A percentile compares a stretch with the other conserved stretches of the same genome.
Evolutionary conservation across 306 rosid genomes (phyloP).

Genomic region (Casuarina glauca): DNA sequence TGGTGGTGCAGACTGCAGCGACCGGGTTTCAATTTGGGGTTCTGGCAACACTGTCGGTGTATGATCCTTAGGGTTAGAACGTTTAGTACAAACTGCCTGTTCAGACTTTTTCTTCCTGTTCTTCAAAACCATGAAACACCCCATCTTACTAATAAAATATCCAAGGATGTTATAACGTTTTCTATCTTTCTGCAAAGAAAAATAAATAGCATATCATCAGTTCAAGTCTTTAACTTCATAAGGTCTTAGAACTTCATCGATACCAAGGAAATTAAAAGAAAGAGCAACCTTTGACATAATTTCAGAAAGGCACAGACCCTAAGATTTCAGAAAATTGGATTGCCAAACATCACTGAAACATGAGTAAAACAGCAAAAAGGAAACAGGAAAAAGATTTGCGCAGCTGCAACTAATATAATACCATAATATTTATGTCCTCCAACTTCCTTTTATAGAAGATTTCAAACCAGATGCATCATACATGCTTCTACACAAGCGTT

Average conservation of each 20-base stretch:
- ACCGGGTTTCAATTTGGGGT: conserved; percentile 64
- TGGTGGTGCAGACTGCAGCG: conserved; percentile 94
- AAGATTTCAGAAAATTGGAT: not conserved
- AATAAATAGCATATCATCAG: conserved; percentile 26
- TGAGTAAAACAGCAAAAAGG: not conserved
- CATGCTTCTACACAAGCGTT: conserved; percentile 5
- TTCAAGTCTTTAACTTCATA: conserved; percentile 21
- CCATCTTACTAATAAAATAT: conserved; percentile 56
- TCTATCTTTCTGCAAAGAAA: conserved; percentile 43
- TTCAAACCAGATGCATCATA: not conserved
- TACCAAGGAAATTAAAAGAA: not conserved
- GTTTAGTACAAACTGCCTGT: conserved; percentile 43
- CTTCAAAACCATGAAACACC: conserved; percentile 88
- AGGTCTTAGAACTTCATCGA: not conserved
- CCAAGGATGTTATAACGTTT: conserved; percentile 17
- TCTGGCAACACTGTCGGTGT: conserved; percentile 71
- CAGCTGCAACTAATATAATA: not conserved
- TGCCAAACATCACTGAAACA: not conserved
- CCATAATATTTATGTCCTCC: not conserved
- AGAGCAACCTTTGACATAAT: not conserved
- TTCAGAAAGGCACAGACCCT: not conserved
- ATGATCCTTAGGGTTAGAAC: conserved; percentile 50
- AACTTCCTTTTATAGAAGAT: conserved; percentile 2
- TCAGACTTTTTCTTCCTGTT: conserved; percentile 80
- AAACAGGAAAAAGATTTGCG: not conserved